A percentile compares a stretch with the other conserved stretches of the same genome.
phyloP scores from a whole-genome alignment of 805 yeast species.

The Metschnikowia corniflorae region DNA sequence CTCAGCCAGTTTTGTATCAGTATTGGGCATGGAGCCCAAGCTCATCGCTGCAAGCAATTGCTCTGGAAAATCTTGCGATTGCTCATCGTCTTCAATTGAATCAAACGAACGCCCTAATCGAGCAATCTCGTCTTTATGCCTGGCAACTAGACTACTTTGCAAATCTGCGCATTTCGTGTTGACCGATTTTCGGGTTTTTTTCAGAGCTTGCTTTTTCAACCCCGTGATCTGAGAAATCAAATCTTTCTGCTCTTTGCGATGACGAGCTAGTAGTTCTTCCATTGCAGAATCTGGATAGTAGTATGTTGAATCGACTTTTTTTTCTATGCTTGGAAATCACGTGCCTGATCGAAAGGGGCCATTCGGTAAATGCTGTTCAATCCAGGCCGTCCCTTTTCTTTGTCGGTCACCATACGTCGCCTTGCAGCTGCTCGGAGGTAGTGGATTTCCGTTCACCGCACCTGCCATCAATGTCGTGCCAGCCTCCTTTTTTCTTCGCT shows the following conservation, averaged over 20 bases:
- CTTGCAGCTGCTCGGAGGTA: too few species aligned
- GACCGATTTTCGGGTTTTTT: slow-evolving; percentile 70
- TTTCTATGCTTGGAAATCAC: too few species aligned
- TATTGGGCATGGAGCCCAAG: not conserved
- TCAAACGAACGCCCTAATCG: too few species aligned
- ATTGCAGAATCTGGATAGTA: too few species aligned
- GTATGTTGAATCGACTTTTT: too few species aligned
- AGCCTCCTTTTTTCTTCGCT: too few species aligned
- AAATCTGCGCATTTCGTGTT: slow-evolving; percentile 54
- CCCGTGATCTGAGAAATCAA: slow-evolving; percentile 65
- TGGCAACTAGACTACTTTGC: slow-evolving; percentile 51
- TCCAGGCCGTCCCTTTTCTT: too few species aligned
- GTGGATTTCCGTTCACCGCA: too few species aligned
- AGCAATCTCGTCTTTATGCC: slow-evolving; percentile 53
- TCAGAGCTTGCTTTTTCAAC: slow-evolving; percentile 78
- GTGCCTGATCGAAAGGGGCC: too few species aligned
- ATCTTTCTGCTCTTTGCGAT: slow-evolving; percentile 66
- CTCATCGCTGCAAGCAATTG: slow-evolving; percentile 39
- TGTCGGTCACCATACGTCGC: too few species aligned
- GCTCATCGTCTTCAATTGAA: slow-evolving; percentile 7
- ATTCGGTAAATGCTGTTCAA: too few species aligned
- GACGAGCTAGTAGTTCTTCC: slow-evolving; percentile 56
- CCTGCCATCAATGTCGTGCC: too few species aligned
- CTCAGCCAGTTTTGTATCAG: not conserved
- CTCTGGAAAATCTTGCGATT: slow-evolving; percentile 47